Evolutionary conservation across 2,329 filamentous ascomycete species (phyloP).

Genomic region (Fonsecaea monophora): DNA sequence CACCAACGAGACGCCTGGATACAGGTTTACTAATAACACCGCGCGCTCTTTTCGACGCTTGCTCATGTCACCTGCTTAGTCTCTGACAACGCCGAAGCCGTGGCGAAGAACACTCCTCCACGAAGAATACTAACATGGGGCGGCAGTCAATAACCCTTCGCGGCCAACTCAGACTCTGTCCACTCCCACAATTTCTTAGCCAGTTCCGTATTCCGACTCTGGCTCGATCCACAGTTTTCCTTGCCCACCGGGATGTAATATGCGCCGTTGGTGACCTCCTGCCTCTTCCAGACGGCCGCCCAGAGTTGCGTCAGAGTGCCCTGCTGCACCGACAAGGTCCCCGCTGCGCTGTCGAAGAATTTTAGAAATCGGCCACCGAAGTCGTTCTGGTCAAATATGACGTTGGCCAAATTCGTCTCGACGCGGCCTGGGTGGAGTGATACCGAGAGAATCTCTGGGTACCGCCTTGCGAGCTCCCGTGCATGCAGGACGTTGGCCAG

Average conservation of each 20-base stretch:
- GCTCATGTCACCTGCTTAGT: neutral
- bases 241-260: conserved; percentile 52
- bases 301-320: conserved; percentile 53
- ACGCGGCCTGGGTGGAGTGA: conserved; percentile 60
- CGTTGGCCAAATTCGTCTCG: conserved; percentile 50
- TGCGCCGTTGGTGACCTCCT: conserved; percentile 48
- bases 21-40: neutral
- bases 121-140: neutral
- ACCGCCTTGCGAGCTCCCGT: conserved; percentile 50
- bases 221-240: conserved; percentile 37
- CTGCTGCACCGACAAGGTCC: conserved; percentile 42
- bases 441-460: conserved; percentile 54
- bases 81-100: neutral
- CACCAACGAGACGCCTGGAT: neutral
- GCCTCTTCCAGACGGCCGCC: conserved; percentile 45
- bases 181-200: conserved; percentile 49
- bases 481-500: conserved; percentile 59
- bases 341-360: conserved; percentile 16
- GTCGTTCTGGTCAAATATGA: conserved; percentile 18
- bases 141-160: conserved; percentile 20
- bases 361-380: conserved; percentile 14
- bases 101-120: neutral
- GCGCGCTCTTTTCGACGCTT: neutral
- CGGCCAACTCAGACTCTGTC: conserved; percentile 42
- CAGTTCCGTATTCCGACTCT: conserved; percentile 40